phyloP scores from a whole-genome alignment of 2,329 filamentous ascomycete genomes.

The Colletotrichum plurivorum region DNA sequence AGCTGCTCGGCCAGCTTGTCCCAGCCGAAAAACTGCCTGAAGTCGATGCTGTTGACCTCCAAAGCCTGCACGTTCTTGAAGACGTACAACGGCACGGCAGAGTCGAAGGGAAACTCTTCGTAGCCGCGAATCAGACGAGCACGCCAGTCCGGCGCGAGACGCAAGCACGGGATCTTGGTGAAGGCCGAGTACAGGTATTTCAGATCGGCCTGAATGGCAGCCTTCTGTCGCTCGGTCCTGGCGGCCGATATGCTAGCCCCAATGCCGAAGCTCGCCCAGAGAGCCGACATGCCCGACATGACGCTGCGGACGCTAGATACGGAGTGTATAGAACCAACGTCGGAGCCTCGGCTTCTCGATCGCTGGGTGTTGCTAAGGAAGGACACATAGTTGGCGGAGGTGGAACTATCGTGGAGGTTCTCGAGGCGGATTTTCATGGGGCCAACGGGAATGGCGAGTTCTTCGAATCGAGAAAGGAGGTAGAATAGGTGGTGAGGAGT shows the following conservation, averaged over 20 bases:
- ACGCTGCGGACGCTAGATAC: slow-evolving; percentile 97
- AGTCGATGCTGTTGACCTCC: slow-evolving; percentile 96
- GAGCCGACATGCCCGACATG: slow-evolving; percentile 94
- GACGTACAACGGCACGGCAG: slow-evolving; percentile 93
- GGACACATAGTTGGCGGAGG: slow-evolving; percentile 93
- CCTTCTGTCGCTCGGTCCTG: slow-evolving; percentile 91
- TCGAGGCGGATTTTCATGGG: slow-evolving; percentile 97
- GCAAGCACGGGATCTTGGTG: slow-evolving; percentile 95
- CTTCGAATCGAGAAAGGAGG: slow-evolving; percentile 94
- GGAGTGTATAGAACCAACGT: slow-evolving; percentile 93
- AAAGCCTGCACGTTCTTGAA: slow-evolving; percentile 97
- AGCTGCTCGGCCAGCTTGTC: slow-evolving; percentile 93
- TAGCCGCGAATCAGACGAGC: slow-evolving; percentile 92
- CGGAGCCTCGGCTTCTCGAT: slow-evolving; percentile 82
- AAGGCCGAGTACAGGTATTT: slow-evolving; percentile 99
- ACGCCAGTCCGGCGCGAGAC: slow-evolving; percentile 92
- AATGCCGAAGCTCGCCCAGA: slow-evolving; percentile 92
- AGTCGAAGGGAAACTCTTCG: slow-evolving; percentile 98
- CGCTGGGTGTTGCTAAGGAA: slow-evolving; percentile 89
- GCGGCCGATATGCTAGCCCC: slow-evolving; percentile 83
- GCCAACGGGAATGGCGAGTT: slow-evolving; percentile 89
- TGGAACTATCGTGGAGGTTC: slow-evolving; percentile 90
- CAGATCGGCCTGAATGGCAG: slow-evolving; percentile 85
- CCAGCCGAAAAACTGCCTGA: slow-evolving; percentile 97
- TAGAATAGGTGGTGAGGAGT: slow-evolving; percentile 98